Base-by-base conservation (phyloP, 148 eudicot genomes). In the Drosera capensis region DNA sequence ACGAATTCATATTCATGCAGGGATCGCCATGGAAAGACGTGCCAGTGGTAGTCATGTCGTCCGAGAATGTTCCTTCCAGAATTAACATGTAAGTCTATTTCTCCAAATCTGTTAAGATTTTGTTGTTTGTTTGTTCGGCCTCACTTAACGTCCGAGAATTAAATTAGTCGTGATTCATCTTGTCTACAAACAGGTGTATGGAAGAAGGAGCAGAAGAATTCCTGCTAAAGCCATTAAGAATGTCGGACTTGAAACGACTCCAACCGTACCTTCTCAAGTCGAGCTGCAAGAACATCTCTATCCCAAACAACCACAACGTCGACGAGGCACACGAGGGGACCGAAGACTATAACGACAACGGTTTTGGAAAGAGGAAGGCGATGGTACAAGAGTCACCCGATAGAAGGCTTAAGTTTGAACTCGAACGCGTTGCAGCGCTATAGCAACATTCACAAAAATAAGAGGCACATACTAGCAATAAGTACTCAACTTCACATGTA, bases 1-100 rank as follows among this genome's bases (percentile, higher is more conserved):
- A 18, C 21, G 23, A 16, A 39, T 39, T 15, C 19, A 18, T 15
- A 5, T 14, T 6, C 3, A 19, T 45, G 58, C 67, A 70, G 74
- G 74, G 61, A 52, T 70, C 74, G 15, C 51, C 74, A 8, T 70
- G 66, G 55, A 70, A 46, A 51, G 60, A 70, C 23, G 66, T 70
- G 8, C 70, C 74, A 0, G 70, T 70, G 45, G 70, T 70, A 23
- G 60, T 70, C 26, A 70, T 64, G 74, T 70, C 74, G 9, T 70
- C 74, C 25, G 74, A 70, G 62, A 70, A 70, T 59, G 61, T 70
- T 39, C 63, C 61, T 37, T 43, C 66, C 36, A 68, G 74, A 48
- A 70, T 70, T n/a, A 49, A 70, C 57, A 70, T 68, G 74, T 70
- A 60, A 20, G 17, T 2, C 38, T 34, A 2, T 14, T 40, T 12